These are phyloP conservation scores for Fusarium metavorans DNA, from an alignment of 2,329 filamentous ascomycete genomes.

Conservation along the genomic window DNA sequence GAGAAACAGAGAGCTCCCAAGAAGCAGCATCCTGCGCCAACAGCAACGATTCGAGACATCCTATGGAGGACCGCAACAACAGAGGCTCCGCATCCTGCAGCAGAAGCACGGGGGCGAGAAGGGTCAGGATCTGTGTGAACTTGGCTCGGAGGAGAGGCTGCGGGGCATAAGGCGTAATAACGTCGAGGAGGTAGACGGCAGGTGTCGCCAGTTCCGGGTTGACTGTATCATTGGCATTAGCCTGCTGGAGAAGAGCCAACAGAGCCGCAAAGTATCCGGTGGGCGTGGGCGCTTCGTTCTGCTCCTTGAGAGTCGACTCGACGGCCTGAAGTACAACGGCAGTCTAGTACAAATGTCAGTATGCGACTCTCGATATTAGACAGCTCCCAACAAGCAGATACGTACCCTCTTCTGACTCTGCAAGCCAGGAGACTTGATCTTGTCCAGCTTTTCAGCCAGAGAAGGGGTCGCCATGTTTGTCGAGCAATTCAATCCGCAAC, in stretches of 20 bases:
- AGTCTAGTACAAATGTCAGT: conserved; percentile 64
- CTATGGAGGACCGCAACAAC: conserved; percentile 87
- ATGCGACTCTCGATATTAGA: conserved; percentile 16
- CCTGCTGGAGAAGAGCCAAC: conserved; percentile 85
- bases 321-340: conserved; percentile 90
- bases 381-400: not conserved
- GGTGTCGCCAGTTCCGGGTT: conserved; percentile 88
- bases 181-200: conserved; percentile 94
- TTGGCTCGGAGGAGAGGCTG: conserved; percentile 90
- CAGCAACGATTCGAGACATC: conserved; percentile 91
- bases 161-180: conserved; percentile 87
- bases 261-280: conserved; percentile 98
- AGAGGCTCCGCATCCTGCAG: conserved; percentile 87
- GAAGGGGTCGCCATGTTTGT: conserved; percentile 60
- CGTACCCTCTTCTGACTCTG: conserved; percentile 93
- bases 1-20: conserved; percentile 87
- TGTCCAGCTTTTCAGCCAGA: conserved; percentile 92
- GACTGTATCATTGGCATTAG: conserved; percentile 74
- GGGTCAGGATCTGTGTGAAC: conserved; percentile 91
- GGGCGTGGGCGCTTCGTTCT: conserved; percentile 84
- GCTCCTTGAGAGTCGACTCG: conserved; percentile 90
- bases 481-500: conserved; percentile 46
- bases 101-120: conserved; percentile 85
- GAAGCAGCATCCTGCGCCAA: conserved; percentile 87
- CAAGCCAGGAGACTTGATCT: conserved; percentile 96